Percentiles rank a stretch among this genome's conserved stretches.
Evolutionary conservation across 1,284 basidiomycete species (phyloP).

Genomic region (Cryptococcus sp.): DNA sequence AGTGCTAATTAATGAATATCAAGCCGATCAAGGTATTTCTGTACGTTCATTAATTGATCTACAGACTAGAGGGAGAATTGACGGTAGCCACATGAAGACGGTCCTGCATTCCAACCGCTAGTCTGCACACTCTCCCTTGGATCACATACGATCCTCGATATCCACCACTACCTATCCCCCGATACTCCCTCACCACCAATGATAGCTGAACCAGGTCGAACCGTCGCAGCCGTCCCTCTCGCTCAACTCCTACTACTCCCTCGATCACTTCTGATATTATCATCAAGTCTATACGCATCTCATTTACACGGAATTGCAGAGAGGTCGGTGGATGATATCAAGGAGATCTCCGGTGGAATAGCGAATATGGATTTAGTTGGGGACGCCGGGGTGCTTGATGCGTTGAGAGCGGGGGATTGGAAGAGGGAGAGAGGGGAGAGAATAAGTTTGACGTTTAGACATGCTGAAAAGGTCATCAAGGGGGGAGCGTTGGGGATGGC

Average conservation of each 20-base stretch:
- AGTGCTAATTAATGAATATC: slow-evolving; percentile 83
- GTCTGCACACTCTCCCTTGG: slow-evolving; percentile 86
- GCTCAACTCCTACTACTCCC: slow-evolving; percentile 74
- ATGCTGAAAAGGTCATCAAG: slow-evolving; percentile 62
- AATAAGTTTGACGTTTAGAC: slow-evolving; percentile 82
- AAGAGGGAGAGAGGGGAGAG: slow-evolving; percentile 55
- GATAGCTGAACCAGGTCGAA: slow-evolving; percentile 45
- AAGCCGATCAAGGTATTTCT: slow-evolving; percentile 86
- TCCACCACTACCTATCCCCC: slow-evolving; percentile 62
- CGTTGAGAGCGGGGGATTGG: slow-evolving; percentile 52
- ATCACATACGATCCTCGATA: slow-evolving; percentile 76
- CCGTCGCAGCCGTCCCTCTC: slow-evolving; percentile 62
- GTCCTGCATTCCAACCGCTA: slow-evolving; percentile 77
- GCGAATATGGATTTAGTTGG: slow-evolving; percentile 57
- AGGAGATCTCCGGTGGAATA: slow-evolving; percentile 32
- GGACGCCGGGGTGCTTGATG: slow-evolving; percentile 47
- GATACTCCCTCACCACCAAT: slow-evolving; percentile 42
- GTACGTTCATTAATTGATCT: slow-evolving; percentile 49
- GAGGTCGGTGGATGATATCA: slow-evolving; percentile 51
- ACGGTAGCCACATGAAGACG: slow-evolving; percentile 83
- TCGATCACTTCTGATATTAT: slow-evolving; percentile 74
- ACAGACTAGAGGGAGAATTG: not conserved
- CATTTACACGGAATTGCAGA: slow-evolving; percentile 72
- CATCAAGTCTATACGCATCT: slow-evolving; percentile 60
- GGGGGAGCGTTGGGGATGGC: slow-evolving; percentile 31